A percentile compares a stretch with the other conserved stretches of the same genome.
Evolutionary conservation across 2,329 filamentous ascomycete genomes (phyloP).

Genomic region (Fusarium multiceps): DNA sequence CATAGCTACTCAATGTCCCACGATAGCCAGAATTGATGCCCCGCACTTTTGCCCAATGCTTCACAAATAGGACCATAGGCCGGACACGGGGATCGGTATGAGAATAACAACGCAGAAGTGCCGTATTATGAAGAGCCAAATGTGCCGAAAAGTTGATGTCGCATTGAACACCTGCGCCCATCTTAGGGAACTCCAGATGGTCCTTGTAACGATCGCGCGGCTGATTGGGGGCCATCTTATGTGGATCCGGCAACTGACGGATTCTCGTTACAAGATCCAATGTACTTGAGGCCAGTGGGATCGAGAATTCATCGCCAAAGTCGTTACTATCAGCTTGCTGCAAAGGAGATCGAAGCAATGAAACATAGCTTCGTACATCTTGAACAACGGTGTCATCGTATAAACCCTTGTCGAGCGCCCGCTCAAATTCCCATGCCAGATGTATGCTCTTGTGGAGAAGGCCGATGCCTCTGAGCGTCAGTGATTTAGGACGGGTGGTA

Average conservation of each 20-base stretch:
- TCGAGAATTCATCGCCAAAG: conserved; percentile 41
- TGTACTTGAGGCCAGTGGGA: conserved; percentile 53
- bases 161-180: conserved; percentile 83
- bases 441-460: conserved; percentile 66
- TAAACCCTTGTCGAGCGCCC: conserved; percentile 60
- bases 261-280: conserved; percentile 56
- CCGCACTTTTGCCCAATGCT: conserved; percentile 88
- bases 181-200: conserved; percentile 80
- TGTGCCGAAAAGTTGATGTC: conserved; percentile 93
- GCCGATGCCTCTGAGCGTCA: conserved; percentile 56
- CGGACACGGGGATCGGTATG: conserved; percentile 81
- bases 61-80: conserved; percentile 85
- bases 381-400: conserved; percentile 55
- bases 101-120: conserved; percentile 84
- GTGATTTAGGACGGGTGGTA: conserved; percentile 17
- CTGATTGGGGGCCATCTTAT: conserved; percentile 62
- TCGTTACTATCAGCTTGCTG: conserved; percentile 1
- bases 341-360: conserved; percentile 58
- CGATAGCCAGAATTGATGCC: conserved; percentile 89
- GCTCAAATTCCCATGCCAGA: conserved; percentile 66
- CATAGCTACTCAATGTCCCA: conserved; percentile 88
- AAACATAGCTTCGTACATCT: conserved; percentile 62
- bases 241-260: conserved; percentile 60
- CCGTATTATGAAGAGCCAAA: conserved; percentile 84
- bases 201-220: conserved; percentile 66